Base-by-base conservation (phyloP, 2,329 filamentous ascomycete genomes). In the Neofusicoccum umdonicola region DNA sequence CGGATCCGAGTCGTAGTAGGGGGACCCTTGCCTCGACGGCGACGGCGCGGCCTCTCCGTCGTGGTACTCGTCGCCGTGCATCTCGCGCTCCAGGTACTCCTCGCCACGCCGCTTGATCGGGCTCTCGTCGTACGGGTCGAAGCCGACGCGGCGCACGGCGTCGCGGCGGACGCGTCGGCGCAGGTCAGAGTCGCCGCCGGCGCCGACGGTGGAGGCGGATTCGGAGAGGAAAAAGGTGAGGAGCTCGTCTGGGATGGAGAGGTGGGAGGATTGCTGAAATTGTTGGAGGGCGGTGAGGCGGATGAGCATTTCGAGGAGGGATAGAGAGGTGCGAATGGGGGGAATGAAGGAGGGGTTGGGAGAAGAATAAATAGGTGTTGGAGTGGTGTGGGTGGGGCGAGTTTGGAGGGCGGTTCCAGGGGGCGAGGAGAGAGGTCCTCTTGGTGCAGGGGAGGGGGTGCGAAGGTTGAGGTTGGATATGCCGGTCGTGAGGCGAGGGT, bases 201-300 rank as follows among this genome's bases (percentile, higher is more conserved):
- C 86, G 34, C 88, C 88, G 0, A 88, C 89, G 2, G 87, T 87
- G 37, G 86, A 85, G 15, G 56, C 56, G 11, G 84, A 86, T 70
- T 90, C 88, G 67, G 87, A 84, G 8, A 97, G 82, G 79, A 97
- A 97, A 79, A 96, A 96, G 61, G 90, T 92, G 45, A 97, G 82
- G 2, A 97, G 87, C 70, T 97, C 91, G 73, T 97, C 93, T 1
- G 91, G 91, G 67, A 96, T 95, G 6, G 92, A 87, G n/a, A 97
- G 84, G 71, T 97, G 93, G 0, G 91, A 93, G 45, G 87, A 85
- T 81, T 97, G 93, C 74, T 96, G 91, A 76, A 95, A 96, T 79
- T 97, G 92, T 74, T 97, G 93, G 13, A 97, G 85, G 22, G 92
- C 92, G 4, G 90, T 89, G 52, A 97, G 84, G 47, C 94, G 91